phyloP scores from a whole-genome alignment of 192 early-diverging fungal genomes.

The Radiomyces spectabilis region DNA sequence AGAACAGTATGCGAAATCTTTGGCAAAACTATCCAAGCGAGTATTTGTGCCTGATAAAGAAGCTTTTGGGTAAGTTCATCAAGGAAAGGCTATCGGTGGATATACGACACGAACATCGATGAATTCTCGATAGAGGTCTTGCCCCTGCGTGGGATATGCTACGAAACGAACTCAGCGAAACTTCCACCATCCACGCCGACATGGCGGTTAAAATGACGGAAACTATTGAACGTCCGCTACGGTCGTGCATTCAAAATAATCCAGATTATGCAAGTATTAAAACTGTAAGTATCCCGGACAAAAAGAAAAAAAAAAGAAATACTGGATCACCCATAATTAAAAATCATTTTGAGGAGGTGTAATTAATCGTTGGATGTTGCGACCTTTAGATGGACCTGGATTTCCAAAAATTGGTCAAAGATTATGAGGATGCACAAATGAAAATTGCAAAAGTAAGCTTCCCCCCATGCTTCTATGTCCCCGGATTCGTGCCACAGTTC shows the following conservation, averaged over 20 bases:
- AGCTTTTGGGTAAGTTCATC: constrained; percentile 31
- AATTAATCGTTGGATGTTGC: too few species aligned
- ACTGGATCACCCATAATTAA: neutral
- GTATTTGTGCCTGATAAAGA: constrained; percentile 32
- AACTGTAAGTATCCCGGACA: constrained; percentile 6
- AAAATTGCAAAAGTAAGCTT: constrained; percentile 16
- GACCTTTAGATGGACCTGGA: constrained; percentile 13
- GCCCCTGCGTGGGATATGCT: constrained; percentile 19
- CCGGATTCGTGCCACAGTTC: neutral
- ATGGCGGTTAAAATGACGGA: constrained; percentile 30
- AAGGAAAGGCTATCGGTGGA: neutral
- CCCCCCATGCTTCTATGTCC: too few species aligned
- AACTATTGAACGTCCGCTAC: constrained; percentile 29
- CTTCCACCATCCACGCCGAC: constrained; percentile 19
- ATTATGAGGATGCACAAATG: constrained; percentile 23
- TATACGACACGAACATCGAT: neutral
- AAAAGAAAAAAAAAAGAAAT: neutral
- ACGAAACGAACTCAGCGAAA: constrained; percentile 23
- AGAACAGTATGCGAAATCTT: constrained; percentile 40
- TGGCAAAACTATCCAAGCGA: constrained; percentile 38
- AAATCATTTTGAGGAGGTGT: too few species aligned
- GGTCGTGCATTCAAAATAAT: constrained; percentile 6
- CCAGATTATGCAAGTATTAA: constrained; percentile 7
- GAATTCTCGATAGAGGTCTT: constrained; percentile 5
- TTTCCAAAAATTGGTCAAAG: constrained; percentile 19